phyloP scores from a whole-genome alignment of 2,329 filamentous ascomycete genomes.

The Phyllosticta paracitricarpa region DNA sequence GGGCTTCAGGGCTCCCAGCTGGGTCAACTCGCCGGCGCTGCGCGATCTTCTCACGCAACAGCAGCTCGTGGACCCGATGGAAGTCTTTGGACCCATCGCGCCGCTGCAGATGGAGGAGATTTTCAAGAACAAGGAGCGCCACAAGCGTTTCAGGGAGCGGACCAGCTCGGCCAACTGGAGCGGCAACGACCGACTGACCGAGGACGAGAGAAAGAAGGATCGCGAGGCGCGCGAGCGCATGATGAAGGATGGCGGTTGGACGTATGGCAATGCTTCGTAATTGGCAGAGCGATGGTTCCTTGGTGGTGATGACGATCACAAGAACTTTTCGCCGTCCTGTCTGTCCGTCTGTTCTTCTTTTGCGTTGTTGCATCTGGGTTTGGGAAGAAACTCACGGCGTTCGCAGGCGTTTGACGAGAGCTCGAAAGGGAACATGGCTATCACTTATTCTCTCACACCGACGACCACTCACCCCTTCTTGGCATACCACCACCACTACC shows the following conservation, averaged over 20 bases:
- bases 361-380: too few species aligned
- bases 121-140: slow-evolving; percentile 79
- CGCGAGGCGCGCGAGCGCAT: slow-evolving; percentile 69
- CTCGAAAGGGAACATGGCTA: too few species aligned
- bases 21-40: slow-evolving; percentile 83
- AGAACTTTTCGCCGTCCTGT: not conserved
- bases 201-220: slow-evolving; percentile 77
- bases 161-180: slow-evolving; percentile 95
- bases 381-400: too few species aligned
- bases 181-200: slow-evolving; percentile 64
- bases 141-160: slow-evolving; percentile 78
- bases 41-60: slow-evolving; percentile 66
- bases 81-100: slow-evolving; percentile 79
- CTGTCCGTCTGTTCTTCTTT: too few species aligned
- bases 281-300: not conserved
- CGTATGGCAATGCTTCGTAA: not conserved
- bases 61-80: slow-evolving; percentile 72
- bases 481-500: too few species aligned
- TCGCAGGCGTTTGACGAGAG: too few species aligned
- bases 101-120: slow-evolving; percentile 94
- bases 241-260: slow-evolving; percentile 74
- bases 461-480: too few species aligned
- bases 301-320: not conserved
- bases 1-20: slow-evolving; percentile 57
- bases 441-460: too few species aligned